Conservation (phyloP, 257 asterid genomes). For the Solanum chiquidenum region DNA sequence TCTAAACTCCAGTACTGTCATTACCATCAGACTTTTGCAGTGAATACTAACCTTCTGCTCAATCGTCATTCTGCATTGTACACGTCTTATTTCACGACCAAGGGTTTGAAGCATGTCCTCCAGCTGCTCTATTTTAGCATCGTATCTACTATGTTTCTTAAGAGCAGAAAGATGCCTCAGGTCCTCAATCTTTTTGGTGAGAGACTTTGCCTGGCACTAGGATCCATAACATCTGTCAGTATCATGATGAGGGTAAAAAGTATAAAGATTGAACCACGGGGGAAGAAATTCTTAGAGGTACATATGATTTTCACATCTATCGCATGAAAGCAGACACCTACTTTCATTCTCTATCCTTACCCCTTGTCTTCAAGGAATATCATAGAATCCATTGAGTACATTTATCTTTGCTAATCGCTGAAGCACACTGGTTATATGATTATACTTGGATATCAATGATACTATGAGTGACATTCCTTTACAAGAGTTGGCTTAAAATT, state of each 20-base stretch:
- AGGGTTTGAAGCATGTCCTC: conserved; percentile 49
- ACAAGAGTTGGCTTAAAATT: neutral
- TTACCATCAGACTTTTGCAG: neutral
- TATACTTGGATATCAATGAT: neutral
- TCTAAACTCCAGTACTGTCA: neutral
- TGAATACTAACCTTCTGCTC: conserved; percentile 45
- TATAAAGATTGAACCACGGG: neutral
- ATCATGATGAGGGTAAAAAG: neutral
- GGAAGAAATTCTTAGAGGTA: neutral
- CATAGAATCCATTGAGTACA: neutral
- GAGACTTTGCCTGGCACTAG: conserved; percentile 53
- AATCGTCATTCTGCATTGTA: conserved; percentile 40
- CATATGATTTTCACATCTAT: neutral
- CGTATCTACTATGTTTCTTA: conserved; percentile 10
- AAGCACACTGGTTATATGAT: neutral
- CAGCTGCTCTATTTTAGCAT: conserved; percentile 38
- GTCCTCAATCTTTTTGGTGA: conserved; percentile 37
- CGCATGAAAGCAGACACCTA: neutral
- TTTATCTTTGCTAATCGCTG: neutral
- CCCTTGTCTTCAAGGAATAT: neutral
- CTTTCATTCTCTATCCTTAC: neutral
- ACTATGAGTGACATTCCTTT: neutral
- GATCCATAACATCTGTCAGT: neutral
- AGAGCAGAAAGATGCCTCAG: conserved; percentile 28
- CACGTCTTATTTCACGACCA: conserved; percentile 26